Base-by-base conservation (phyloP, 805 yeast genomes). In the Sugiyamaella valdiviana region DNA sequence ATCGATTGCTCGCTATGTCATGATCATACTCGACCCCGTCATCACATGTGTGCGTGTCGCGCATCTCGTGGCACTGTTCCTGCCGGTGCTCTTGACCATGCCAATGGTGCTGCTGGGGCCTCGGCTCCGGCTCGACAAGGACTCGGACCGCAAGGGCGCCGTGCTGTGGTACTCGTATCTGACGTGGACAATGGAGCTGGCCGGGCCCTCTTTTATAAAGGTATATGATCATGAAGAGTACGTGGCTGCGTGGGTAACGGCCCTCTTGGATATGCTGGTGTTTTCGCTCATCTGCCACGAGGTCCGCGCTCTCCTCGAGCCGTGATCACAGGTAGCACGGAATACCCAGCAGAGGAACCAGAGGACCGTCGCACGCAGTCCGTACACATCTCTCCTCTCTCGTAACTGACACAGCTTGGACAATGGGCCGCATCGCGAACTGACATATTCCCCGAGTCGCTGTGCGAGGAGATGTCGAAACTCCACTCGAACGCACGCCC, bases 391-490 rank as follows among this genome's bases (percentile, higher is more conserved):
- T 21, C 42, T 35, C 10, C 85, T 63, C 81, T 85, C 16, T 35
- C 21, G 7, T 49, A 85, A 87, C 47, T 44, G 37, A 47, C 49
- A 20, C 36, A 54, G 65, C 75, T 93, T 49, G 99, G 98, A 2
- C 99, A 93, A 69, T 93, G 99, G 99, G 99, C 99, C 0, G 97
- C 97, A 2, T 85, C 96, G 9, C 77, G 99, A 65, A 86, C 95
- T 0, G 99, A 93, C 66, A 83, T 93, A 29, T 91, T 93, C 67
- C 83, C 96, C 2, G 70, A 68, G 42, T 85, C 77, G 37, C 67
- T 91, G 65, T 91, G 98, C 63, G 77, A 78, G 19, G 89, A 85
- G 60, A 68, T 93, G 57, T 78, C 86, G 7, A 68, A 76, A 20
- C 68, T 93, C 48, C 99, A 93, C 64, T 85, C 96, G 4, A 79